phyloP scores from a whole-genome alignment of 257 asterid species.

The Plectranthus barbatus region DNA sequence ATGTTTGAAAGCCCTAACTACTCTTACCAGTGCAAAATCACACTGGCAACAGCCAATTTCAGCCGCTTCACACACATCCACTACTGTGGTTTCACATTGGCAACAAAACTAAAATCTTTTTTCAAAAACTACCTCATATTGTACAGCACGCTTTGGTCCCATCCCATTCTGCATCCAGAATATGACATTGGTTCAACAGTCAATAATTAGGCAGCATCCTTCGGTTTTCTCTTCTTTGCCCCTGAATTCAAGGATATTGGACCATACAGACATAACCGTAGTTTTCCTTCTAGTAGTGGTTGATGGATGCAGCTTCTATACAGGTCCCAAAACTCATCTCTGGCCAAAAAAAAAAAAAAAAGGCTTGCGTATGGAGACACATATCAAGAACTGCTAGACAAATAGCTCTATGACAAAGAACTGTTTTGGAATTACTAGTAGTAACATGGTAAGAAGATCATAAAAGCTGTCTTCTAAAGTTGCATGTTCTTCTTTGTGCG shows the following conservation, averaged over 20 bases:
- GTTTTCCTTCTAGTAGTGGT: conserved; percentile 50
- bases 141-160: neutral
- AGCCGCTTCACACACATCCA: neutral
- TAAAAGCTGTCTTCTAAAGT: neutral
- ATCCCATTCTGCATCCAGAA: neutral
- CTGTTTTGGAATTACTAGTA: neutral
- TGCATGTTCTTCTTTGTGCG: neutral
- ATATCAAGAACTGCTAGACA: neutral
- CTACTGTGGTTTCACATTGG: neutral
- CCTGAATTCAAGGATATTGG: conserved; percentile 28
- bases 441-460: neutral
- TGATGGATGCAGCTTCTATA: conserved; percentile 61
- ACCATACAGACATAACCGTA: conserved; percentile 65
- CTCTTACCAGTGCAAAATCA: neutral
- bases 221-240: conserved; percentile 23
- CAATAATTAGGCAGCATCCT: neutral
- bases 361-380: conserved; percentile 1
- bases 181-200: neutral
- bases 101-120: neutral
- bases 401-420: neutral
- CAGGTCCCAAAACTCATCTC: conserved; percentile 95
- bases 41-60: neutral
- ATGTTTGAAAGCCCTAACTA: neutral
- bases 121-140: conserved; percentile 1
- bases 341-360: too few species aligned